Percentiles rank a stretch among this genome's conserved stretches.
These are phyloP conservation scores for Tephrocybe sp. DNA, from an alignment of 768 basidiomycete species.

Conservation along the genomic window DNA sequence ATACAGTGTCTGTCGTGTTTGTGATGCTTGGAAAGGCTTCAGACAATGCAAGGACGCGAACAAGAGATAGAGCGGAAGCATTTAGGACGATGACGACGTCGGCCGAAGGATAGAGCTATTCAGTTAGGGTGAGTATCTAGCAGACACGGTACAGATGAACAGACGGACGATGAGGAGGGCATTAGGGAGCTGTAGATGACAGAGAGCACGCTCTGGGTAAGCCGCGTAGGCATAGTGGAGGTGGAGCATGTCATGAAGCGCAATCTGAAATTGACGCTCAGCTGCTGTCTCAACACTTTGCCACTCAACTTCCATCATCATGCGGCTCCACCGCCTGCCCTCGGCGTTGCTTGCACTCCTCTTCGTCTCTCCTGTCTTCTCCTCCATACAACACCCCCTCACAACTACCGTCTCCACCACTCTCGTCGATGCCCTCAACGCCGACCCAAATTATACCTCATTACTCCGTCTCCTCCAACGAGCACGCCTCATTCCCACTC, in stretches of 20 bases:
- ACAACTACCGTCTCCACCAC: slow-evolving; percentile 44
- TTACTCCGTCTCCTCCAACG: slow-evolving; percentile 78
- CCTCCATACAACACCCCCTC: slow-evolving; percentile 33
- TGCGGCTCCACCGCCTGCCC: slow-evolving; percentile 18
- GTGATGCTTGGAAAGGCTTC: slow-evolving; percentile 73
- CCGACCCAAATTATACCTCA: slow-evolving; percentile 75
- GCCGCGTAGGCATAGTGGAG: slow-evolving; percentile 40
- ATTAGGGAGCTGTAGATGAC: slow-evolving; percentile 56
- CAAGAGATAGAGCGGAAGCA: slow-evolving; percentile 62
- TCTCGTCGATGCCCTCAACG: slow-evolving; percentile 75
- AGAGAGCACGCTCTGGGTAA: slow-evolving; percentile 54
- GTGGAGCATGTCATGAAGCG: slow-evolving; percentile 32
- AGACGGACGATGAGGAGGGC: slow-evolving; percentile 60
- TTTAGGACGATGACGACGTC: slow-evolving; percentile 71
- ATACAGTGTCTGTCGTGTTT: slow-evolving; percentile 44
- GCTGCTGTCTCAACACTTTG: not conserved
- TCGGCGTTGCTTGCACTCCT: slow-evolving; percentile 25
- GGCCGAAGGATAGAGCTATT: slow-evolving; percentile 70
- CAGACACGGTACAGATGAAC: not conserved
- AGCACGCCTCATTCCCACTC: slow-evolving; percentile 85
- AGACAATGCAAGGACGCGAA: slow-evolving; percentile 75
- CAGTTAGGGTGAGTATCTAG: slow-evolving; percentile 11
- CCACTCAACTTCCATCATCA: slow-evolving; percentile 8
- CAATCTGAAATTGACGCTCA: not conserved
- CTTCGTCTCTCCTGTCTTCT: slow-evolving; percentile 27